phyloP scores from a whole-genome alignment of 2,329 filamentous ascomycete genomes.

The Arthrobotrys musiformis region DNA sequence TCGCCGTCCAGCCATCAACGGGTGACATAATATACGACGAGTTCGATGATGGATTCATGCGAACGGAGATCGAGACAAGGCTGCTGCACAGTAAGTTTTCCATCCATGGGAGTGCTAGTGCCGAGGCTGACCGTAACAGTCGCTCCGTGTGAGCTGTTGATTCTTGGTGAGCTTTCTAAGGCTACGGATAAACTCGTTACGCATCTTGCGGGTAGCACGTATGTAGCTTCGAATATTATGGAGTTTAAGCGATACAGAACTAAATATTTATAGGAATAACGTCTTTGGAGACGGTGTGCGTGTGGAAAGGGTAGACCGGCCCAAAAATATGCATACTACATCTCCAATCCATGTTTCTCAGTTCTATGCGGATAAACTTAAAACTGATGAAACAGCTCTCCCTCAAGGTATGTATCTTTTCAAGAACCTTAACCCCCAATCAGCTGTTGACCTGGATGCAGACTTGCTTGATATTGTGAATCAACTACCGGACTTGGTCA shows the following conservation, averaged over 20 bases:
- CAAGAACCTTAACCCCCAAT: not conserved
- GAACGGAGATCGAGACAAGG: conserved; percentile 94
- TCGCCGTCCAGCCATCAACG: conserved; percentile 94
- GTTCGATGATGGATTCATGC: conserved; percentile 98
- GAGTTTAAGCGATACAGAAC: conserved; percentile 42
- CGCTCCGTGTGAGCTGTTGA: conserved; percentile 91
- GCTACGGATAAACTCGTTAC: conserved; percentile 91
- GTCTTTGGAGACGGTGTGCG: conserved; percentile 91
- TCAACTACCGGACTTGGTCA: conserved; percentile 83
- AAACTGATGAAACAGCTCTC: conserved; percentile 69
- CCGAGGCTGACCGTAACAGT: conserved; percentile 62
- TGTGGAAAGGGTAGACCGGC: conserved; percentile 79
- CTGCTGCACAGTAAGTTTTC: conserved; percentile 75
- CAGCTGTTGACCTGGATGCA: conserved; percentile 60
- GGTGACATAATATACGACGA: conserved; percentile 95
- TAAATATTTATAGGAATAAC: conserved; percentile 70
- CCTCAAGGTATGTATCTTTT: conserved; percentile 51
- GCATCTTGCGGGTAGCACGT: conserved; percentile 83
- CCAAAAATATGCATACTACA: conserved; percentile 83
- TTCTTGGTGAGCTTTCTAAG: conserved; percentile 88
- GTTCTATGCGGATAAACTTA: conserved; percentile 90
- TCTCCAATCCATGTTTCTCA: conserved; percentile 88
- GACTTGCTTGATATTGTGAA: conserved; percentile 85
- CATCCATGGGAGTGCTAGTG: not conserved
- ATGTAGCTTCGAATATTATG: conserved; percentile 1